These are phyloP conservation scores for Roridomyces roridus DNA, from an alignment of 768 basidiomycete species.

Conservation along the genomic window DNA sequence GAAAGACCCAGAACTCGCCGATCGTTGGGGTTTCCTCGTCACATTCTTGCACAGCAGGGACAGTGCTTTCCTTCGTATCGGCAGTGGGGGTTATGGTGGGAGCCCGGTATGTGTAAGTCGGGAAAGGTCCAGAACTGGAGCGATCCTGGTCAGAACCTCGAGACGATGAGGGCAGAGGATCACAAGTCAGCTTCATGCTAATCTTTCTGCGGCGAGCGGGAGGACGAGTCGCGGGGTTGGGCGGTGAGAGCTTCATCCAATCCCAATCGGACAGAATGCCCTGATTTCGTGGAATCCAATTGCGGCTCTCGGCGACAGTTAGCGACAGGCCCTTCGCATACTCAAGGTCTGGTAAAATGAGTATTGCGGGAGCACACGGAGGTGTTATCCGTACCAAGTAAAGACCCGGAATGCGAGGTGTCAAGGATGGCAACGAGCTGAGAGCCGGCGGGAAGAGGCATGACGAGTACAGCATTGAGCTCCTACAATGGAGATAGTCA, in stretches of 20 bases:
- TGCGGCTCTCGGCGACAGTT: neutral
- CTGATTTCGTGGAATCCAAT: neutral
- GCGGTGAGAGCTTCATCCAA: neutral
- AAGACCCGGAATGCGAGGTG: slow-evolving; percentile 21
- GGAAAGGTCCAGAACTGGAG: neutral
- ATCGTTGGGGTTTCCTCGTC: neutral
- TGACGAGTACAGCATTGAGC: slow-evolving; percentile 13
- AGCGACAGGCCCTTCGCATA: slow-evolving; percentile 11
- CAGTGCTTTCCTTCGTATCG: neutral
- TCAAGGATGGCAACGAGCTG: slow-evolving; percentile 25
- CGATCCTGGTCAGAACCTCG: neutral
- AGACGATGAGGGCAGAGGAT: neutral
- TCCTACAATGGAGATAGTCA: slow-evolving; percentile 6
- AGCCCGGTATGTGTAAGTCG: neutral
- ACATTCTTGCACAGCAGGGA: neutral
- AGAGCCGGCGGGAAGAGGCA: slow-evolving; percentile 15
- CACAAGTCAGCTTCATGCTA: slow-evolving; percentile 4
- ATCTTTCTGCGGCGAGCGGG: neutral
- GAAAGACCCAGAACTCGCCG: neutral
- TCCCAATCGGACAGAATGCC: neutral
- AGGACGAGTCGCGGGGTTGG: neutral
- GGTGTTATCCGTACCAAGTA: slow-evolving; percentile 14
- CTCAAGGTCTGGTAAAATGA: slow-evolving; percentile 8
- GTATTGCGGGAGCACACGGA: neutral
- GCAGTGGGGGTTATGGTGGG: neutral